Conservation (phyloP, 2,329 filamentous ascomycete genomes). For the Chaetomium olivaceum region DNA sequence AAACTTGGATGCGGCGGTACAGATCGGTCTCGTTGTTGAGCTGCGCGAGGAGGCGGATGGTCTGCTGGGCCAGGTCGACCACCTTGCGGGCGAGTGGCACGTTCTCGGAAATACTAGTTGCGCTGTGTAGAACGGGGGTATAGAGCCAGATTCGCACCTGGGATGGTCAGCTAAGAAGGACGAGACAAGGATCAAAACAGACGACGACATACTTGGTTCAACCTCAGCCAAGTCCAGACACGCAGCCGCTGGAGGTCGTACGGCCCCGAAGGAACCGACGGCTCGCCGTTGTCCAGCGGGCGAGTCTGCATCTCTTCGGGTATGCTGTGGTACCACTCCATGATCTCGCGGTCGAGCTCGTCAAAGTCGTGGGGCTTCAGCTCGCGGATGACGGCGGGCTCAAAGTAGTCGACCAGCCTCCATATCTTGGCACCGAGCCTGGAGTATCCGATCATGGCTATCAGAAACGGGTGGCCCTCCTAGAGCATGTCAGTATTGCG, state of each 20-base stretch:
- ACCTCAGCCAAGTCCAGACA: constrained; percentile 80
- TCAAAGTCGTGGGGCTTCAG: constrained; percentile 74
- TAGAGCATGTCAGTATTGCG: constrained; percentile 28
- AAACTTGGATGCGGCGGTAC: constrained; percentile 70
- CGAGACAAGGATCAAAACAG: neutral
- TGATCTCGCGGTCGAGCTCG: constrained; percentile 77
- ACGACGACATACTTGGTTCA: constrained; percentile 64
- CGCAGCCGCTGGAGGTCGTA: constrained; percentile 73
- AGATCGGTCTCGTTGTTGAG: constrained; percentile 72
- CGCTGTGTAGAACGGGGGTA: constrained; percentile 81
- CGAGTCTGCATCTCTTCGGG: constrained; percentile 60
- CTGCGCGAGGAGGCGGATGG: constrained; percentile 68
- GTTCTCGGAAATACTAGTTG: constrained; percentile 78
- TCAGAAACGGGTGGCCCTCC: constrained; percentile 68
- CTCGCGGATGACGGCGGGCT: constrained; percentile 60
- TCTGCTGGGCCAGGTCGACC: constrained; percentile 75
- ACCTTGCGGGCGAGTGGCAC: constrained; percentile 70
- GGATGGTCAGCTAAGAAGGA: neutral
- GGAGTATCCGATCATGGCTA: constrained; percentile 82
- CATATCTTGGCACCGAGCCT: constrained; percentile 84
- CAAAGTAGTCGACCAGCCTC: constrained; percentile 72
- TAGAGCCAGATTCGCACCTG: constrained; percentile 82
- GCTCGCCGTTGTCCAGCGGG: constrained; percentile 59
- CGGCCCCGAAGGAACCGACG: constrained; percentile 54
- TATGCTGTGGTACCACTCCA: constrained; percentile 82